Conservation (phyloP, 352 stramenopile genomes). For the Phytophthora constricta region DNA sequence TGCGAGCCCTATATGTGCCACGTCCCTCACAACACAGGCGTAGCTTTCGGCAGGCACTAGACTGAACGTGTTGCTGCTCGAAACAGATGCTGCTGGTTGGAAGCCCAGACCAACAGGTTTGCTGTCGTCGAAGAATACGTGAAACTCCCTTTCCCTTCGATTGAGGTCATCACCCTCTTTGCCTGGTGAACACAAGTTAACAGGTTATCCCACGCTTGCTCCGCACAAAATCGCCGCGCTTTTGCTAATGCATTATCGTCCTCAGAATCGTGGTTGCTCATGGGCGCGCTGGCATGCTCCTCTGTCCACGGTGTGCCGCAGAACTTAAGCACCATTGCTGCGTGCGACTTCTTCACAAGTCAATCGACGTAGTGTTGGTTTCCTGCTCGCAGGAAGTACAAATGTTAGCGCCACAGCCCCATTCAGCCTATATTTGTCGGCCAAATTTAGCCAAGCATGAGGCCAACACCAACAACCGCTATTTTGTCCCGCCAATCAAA, state of each 20-base stretch:
- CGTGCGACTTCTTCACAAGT: background rate
- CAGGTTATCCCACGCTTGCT: slow-evolving; percentile 35
- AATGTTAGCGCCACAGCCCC: background rate
- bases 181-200: slow-evolving; percentile 26
- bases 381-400: background rate
- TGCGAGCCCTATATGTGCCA: slow-evolving; percentile 46
- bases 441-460: slow-evolving; percentile 11
- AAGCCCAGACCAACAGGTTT: slow-evolving; percentile 63
- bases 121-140: slow-evolving; percentile 59
- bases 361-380: slow-evolving; percentile 11
- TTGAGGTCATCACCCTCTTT: slow-evolving; percentile 21
- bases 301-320: slow-evolving; percentile 43
- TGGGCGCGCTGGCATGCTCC: background rate
- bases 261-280: slow-evolving; percentile 31
- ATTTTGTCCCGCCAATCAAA: background rate
- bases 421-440: slow-evolving; percentile 1
- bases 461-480: background rate
- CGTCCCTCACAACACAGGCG: slow-evolving; percentile 48
- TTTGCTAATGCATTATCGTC: slow-evolving; percentile 11
- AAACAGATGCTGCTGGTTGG: slow-evolving; percentile 10
- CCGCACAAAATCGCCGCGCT: slow-evolving; percentile 13
- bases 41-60: slow-evolving; percentile 33
- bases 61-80: slow-evolving; percentile 19
- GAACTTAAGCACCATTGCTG: slow-evolving; percentile 62
- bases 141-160: slow-evolving; percentile 64